Evolutionary conservation across 2,329 filamentous ascomycete species (phyloP), one percentile per base, ranked within the genome.

Genomic region (Lachnellula cervina): DNA sequence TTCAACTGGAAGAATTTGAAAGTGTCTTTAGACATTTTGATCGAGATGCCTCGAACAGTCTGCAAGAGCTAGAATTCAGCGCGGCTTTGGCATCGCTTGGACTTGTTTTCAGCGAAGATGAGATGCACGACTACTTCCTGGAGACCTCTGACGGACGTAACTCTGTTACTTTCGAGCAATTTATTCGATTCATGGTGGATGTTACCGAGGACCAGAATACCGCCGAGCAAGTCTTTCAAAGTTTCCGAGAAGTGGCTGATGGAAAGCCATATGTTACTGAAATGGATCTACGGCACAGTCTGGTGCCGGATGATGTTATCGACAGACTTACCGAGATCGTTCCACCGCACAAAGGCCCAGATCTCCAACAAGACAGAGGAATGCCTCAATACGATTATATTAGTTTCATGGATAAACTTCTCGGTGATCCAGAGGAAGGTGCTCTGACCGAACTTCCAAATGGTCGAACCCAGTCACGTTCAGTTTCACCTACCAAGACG

Each of bases 131-230:
- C 52, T 93, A 93, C 65, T 99, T 97, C 73, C 69, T 88, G 50
- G 88, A 93, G 52, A 95, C 92, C n/a, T 92, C 89, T 60, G 84
- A 82, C 38, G 90, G 84, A 37, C 82, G 78, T 62, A 88, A 86
- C 71, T 83, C 88, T 62, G 94, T 99, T 51, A 94, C 89, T 4
- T 99, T 99, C 69, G 94, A 99, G 76, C 93, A 97, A 73, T 99
- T 99, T 70, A 99, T 99, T 71, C 86, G 90, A 40, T 99, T 99
- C 79, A 99, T 99, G 94, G 94, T 99, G 48, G 90, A 96, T 65
- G 94, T 97, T 49, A 99, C 94, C 13, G 94, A 99, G 74, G 94
- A 99, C 70, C 94, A 99, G 75, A 97, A 99, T 72, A 97, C 92
- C 4, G 94, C 94, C 13, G 94, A 97, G 73, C 94, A 99, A 72